Evolutionary conservation across 2,329 filamentous ascomycete genomes (phyloP), one percentile per base, ranked within the genome.

Genomic region (Raffaelea albimanens): DNA sequence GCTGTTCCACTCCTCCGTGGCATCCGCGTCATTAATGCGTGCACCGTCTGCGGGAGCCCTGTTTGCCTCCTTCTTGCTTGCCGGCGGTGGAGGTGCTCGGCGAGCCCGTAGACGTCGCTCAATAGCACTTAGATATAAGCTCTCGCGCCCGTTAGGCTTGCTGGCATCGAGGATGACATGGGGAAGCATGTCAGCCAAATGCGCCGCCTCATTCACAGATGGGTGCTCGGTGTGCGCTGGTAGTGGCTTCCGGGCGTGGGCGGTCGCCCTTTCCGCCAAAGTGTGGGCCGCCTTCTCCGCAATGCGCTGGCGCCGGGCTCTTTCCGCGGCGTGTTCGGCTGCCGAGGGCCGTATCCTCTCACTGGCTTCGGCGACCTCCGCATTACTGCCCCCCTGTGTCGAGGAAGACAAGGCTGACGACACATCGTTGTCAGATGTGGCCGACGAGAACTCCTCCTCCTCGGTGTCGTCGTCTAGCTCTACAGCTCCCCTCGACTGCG

Each of bases 161-260:
- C 86, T 85, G 1, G 90, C 87, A 50, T 86, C 83, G 20, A 86
- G 71, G 50, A 95, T 85, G 47, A 91, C 70, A 57, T 84, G 78
- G 2, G 85, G 82, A 8, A 68, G 63, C 22, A 81, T 65, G 40
- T 71, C 68, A 9, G 70, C 67, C n/a, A 83, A 70, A 59, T 83
- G 78, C 16, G 69, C 61, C 14, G 79, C 71, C 40, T 67, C 62
- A 60, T 82, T 83, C 49, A 70, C 60, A 13, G 75, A 78, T 1
- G 79, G 78, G 58, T 78, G 72, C 1, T 62, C 57, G 0, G 79
- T 82, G 11, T 66, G 63, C 3, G 65, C 56, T 5, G 80, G 79
- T 0, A 58, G 47, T 0, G 66, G 61, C 50, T 73, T 73, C 48
- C 76, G 72, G 3, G 73, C 68, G 59, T 80, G 76, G 2, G 72